Conservation (phyloP, 495 filamentous ascomycete genomes). For the Opeltia flavorubescens region DNA sequence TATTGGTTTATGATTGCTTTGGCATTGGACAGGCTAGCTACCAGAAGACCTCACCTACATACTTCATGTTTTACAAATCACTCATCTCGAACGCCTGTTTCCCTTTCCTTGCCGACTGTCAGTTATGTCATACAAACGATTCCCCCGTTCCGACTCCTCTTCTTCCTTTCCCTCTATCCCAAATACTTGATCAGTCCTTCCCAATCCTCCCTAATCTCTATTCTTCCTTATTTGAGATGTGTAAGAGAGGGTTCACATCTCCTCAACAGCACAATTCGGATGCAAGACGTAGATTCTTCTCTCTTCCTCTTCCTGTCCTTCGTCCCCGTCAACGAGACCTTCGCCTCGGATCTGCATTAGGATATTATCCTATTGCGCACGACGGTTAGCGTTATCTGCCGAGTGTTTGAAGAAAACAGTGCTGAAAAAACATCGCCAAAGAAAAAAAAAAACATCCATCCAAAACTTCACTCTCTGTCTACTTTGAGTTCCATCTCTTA, state of each 20-base stretch:
- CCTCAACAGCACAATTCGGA: slow-evolving; percentile 83
- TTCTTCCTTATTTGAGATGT: too few species aligned
- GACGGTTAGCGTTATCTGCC: slow-evolving; percentile 2
- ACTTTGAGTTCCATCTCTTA: neutral
- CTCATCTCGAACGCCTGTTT: too few species aligned
- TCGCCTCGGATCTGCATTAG: slow-evolving; percentile 85
- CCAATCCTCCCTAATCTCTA: too few species aligned
- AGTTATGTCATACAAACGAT: neutral
- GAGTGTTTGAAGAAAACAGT: slow-evolving; percentile 4
- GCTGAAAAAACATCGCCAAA: neutral
- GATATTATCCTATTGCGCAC: slow-evolving; percentile 57
- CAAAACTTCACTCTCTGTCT: neutral
- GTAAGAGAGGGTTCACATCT: slow-evolving; percentile 33
- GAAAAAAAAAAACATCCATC: neutral
- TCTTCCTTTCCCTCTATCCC: neutral
- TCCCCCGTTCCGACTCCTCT: neutral
- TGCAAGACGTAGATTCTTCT: slow-evolving; percentile 79
- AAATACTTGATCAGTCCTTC: neutral
- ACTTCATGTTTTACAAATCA: too few species aligned
- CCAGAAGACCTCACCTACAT: too few species aligned
- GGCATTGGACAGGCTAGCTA: too few species aligned
- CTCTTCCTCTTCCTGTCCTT: slow-evolving; percentile 30
- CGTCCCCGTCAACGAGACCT: slow-evolving; percentile 48
- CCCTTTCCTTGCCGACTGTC: too few species aligned
- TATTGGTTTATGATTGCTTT: too few species aligned